Evolutionary conservation across 768 basidiomycete genomes (phyloP).

Genomic region (Trametes villosa): DNA sequence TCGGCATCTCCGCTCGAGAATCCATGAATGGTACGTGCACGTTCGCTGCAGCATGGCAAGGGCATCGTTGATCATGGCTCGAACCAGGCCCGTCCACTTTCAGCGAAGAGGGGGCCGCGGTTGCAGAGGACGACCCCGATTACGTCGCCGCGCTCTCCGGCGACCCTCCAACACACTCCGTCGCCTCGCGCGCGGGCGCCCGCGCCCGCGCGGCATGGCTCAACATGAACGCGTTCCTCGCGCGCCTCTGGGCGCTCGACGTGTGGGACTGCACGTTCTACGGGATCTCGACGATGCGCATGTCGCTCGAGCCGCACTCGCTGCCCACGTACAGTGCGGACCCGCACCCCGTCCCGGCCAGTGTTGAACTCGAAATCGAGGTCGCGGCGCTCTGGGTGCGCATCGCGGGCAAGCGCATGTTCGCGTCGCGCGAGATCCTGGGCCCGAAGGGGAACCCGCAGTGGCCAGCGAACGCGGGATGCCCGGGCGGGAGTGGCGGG

Average conservation of each 20-base stretch:
- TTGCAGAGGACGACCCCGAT: no score
- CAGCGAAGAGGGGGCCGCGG: neutral
- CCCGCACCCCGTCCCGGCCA: neutral
- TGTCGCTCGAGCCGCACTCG: conserved; percentile 6
- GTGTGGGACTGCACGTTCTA: conserved; percentile 8
- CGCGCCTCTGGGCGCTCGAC: conserved; percentile 14
- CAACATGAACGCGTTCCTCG: conserved; percentile 10
- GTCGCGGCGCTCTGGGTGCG: conserved; percentile 7
- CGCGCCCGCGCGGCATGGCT: conserved; percentile 13
- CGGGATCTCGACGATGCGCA: conserved; percentile 19
- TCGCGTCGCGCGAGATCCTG: conserved; percentile 1
- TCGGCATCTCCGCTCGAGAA: neutral
- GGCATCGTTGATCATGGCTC: neutral
- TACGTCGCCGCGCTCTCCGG: neutral
- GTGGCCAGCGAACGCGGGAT: conserved; percentile 4
- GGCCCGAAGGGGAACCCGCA: conserved; percentile 21
- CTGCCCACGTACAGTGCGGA: neutral
- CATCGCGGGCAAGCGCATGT: conserved; percentile 15
- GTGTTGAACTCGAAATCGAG: conserved; percentile 10
- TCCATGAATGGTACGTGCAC: neutral
- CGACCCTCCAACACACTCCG: neutral
- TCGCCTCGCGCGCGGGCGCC: neutral
- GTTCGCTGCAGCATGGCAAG: neutral
- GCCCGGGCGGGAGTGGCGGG: conserved; percentile 11
- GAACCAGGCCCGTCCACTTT: neutral